Evolutionary conservation across 441 rosid genomes (phyloP), one percentile per base, ranked within the genome.

Genomic region (Populus tomentosa): DNA sequence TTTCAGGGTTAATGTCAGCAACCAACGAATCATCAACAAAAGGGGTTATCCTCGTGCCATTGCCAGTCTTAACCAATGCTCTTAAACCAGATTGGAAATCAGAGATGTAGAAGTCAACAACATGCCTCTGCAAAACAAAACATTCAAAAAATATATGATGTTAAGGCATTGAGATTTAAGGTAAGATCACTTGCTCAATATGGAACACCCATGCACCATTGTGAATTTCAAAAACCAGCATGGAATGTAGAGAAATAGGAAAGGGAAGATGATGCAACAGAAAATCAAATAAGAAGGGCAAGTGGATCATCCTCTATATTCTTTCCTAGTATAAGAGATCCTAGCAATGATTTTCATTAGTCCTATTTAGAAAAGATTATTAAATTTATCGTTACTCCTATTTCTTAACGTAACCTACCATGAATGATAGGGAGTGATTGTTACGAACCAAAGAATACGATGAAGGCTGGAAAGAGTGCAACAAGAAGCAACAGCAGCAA

Each of bases 21-120:
- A 71, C 83, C 46, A 82, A 69, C 0, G 90, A 84, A 72, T 88
- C 87, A 13, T 89, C 89, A 24, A 89, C 91, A 70, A 82, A 86
- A 18, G 89, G 88, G 59, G 88, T 83, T 74, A 88, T 89, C 78
- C 85, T 83, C 3, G 89, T 89, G 28, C 87, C 88, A 79, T 80
- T 81, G 42, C 92, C 92, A 24, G 87, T 86, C 85, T 89, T 89
- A 64, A 89, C 92, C 77, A 89, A 82, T 23, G 92, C 92, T 78
- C 92, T 90, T 76, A 91, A 82, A 26, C 98, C 98, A 78, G 96
- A 93, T 68, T 91, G 96, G 82, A 93, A 91, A 87, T 93, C 98
- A 5, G 96, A 93, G 78, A 93, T 93, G 86, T 93, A 91, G 82
- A 93, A 93, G 80, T 93, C 98, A 74, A 93, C 96, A 11, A 86